These are phyloP conservation scores for Saprolegnia diclina DNA, from an alignment of 352 stramenopile species.

Conservation along the genomic window DNA sequence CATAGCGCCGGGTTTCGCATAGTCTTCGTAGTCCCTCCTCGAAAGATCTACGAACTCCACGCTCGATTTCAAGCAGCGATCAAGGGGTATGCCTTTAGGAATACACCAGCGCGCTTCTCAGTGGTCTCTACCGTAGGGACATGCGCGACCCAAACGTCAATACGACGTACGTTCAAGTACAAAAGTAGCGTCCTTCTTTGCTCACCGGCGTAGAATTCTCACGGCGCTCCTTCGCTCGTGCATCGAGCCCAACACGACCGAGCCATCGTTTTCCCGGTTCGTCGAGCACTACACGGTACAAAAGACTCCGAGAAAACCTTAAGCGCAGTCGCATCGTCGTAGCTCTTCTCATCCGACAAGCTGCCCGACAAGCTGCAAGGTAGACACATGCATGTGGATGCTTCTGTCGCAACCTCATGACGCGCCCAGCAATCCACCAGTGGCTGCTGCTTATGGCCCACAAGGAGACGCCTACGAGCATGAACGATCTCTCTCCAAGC, in stretches of 20 bases:
- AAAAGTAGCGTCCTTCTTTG: neutral
- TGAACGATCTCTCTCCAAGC: no score
- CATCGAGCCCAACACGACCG: neutral
- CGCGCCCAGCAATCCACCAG: neutral
- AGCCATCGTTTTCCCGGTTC: neutral
- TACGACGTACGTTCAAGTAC: neutral
- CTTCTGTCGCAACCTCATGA: neutral
- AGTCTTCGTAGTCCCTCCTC: neutral
- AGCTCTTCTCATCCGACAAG: neutral
- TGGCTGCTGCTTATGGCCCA: neutral
- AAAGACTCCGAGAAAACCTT: no score
- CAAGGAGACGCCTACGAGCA: neutral
- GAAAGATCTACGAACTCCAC: constrained; percentile 3
- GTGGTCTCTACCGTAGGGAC: neutral
- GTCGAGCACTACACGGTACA: neutral
- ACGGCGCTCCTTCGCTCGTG: neutral
- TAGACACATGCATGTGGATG: neutral
- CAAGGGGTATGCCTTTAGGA: neutral
- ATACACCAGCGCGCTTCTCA: neutral
- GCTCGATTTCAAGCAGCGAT: neutral
- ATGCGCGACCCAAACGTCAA: neutral
- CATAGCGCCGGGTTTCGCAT: neutral
- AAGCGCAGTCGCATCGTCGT: neutral
- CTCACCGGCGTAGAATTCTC: neutral
- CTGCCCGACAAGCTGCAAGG: neutral